Evolutionary conservation across 2,329 filamentous ascomycete species (phyloP).

Genomic region (Aspergillus ustus): DNA sequence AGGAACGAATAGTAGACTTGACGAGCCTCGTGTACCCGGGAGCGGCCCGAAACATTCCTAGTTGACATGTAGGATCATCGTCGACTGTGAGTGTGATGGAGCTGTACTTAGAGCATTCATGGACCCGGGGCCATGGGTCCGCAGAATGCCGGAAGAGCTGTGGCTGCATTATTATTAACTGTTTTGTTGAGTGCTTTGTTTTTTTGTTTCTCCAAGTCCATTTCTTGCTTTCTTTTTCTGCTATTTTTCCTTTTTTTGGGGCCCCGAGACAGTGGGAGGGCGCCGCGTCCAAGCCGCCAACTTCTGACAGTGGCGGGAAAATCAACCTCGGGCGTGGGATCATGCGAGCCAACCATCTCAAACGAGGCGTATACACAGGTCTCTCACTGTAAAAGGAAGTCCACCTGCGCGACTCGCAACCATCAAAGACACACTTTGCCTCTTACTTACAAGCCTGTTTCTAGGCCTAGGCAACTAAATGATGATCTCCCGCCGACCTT

Average conservation of each 20-base stretch:
- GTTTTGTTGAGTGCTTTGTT: constrained; percentile 15
- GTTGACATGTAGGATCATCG: constrained; percentile 22
- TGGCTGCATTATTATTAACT: constrained; percentile 22
- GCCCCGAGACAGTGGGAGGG: constrained; percentile 1
- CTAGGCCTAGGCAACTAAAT: constrained; percentile 18
- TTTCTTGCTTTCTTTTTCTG: neutral
- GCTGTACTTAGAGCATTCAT: constrained; percentile 18
- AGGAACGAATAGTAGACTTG: neutral
- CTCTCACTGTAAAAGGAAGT: neutral
- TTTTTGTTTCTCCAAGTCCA: constrained; percentile 11
- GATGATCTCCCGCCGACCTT: constrained; percentile 26
- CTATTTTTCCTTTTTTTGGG: constrained; percentile 6
- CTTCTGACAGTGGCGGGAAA: neutral
- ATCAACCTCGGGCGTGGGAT: constrained; percentile 1
- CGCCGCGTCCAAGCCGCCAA: neutral
- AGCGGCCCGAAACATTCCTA: constrained; percentile 27
- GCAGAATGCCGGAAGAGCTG: constrained; percentile 18
- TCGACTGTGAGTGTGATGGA: constrained; percentile 8
- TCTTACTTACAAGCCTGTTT: constrained; percentile 7
- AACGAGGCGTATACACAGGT: neutral
- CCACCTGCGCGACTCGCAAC: neutral
- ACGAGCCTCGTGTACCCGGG: constrained; percentile 18
- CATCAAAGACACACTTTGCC: neutral
- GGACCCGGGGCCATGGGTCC: constrained; percentile 24
- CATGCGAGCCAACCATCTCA: neutral